Conservation (phyloP, 2,329 filamentous ascomycete genomes). For the Xylariaceae sp. region DNA sequence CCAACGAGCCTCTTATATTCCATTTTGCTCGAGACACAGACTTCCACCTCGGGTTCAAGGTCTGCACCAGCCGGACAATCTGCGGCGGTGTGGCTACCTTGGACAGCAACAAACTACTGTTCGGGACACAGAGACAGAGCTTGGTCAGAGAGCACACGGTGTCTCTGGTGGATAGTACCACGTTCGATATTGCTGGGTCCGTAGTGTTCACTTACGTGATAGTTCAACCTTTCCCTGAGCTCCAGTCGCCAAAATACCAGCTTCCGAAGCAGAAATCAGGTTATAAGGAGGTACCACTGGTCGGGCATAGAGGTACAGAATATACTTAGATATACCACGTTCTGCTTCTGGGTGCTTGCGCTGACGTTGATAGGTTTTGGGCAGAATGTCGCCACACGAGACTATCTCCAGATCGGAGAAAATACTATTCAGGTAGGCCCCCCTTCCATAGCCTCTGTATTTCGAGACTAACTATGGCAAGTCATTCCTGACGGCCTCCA, state of each 20-base stretch:
- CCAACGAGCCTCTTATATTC: slow-evolving; percentile 22
- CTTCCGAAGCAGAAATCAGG: not conserved
- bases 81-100: slow-evolving; percentile 28
- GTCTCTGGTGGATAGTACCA: slow-evolving; percentile 29
- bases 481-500: slow-evolving; percentile 32
- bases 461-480: slow-evolving; percentile 6
- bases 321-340: slow-evolving; percentile 20
- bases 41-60: slow-evolving; percentile 19
- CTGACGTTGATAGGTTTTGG: slow-evolving; percentile 14
- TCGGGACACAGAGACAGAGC: slow-evolving; percentile 28
- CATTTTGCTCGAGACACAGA: slow-evolving; percentile 8
- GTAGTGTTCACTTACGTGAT: slow-evolving; percentile 33
- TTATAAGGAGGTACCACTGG: slow-evolving; percentile 11
- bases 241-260: slow-evolving; percentile 2
- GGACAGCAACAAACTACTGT: slow-evolving; percentile 18
- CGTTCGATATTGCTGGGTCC: slow-evolving; percentile 27
- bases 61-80: slow-evolving; percentile 18
- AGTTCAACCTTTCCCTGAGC: slow-evolving; percentile 20
- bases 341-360: too few relatives aligned
- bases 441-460: not conserved
- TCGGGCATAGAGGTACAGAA: slow-evolving; percentile 31
- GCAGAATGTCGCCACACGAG: slow-evolving; percentile 25
- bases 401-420: slow-evolving; percentile 34
- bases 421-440: slow-evolving; percentile 28
- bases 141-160: slow-evolving; percentile 30